Base-by-base conservation (phyloP, 2,329 filamentous ascomycete species). In the Cordyceps militaris region DNA sequence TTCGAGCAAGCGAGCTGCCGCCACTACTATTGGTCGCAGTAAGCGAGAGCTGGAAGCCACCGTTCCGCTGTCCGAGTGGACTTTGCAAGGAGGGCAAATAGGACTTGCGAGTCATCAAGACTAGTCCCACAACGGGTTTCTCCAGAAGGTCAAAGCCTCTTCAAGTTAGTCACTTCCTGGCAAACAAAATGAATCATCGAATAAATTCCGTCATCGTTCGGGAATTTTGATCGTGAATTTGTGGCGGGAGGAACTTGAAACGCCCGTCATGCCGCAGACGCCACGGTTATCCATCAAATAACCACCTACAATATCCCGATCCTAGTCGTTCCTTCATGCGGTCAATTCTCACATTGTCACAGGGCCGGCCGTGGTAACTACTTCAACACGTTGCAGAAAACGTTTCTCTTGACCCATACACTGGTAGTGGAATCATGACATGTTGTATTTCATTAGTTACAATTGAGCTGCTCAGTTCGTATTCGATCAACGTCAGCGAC, bases 21-120 rank as follows among this genome's bases (percentile, higher is more conserved):
- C 16, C 26, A 14, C 43, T 49, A 30, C 42, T 23, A 61, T 60
- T 61, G 60, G 60, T 44, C 23, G 5, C 19, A 13, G 36, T 57
- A 60, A 60, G 60, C 60, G 60, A 61, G 51, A 56, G 36, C 43
- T 38, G 24, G 10, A 34, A 50, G 42, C 44, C 49, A 50, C 32
- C 32, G n/a, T 53, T 53, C 56, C 56, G 56, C 54, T 56, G 52
- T 47, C 19, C 30, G 7, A 42, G 8, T 53, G 24, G 36, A 19
- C 24, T 40, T 53, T 26, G 38, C 50, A 53, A 32, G 23, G n/a
- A 23, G 10, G 38, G 50, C 50, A 53, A 53, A 53, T 21, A 19
- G 10, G 40, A n/a, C 28, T 34, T 28, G 8, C 13, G 30, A n/a
- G 30, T 26, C 24, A 16, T 21, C 28, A 23, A 42, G 30, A 19